Evolutionary conservation across 2,329 filamentous ascomycete species (phyloP), one percentile per base, ranked within the genome.

Genomic region (Dactylellina parvicollis): DNA sequence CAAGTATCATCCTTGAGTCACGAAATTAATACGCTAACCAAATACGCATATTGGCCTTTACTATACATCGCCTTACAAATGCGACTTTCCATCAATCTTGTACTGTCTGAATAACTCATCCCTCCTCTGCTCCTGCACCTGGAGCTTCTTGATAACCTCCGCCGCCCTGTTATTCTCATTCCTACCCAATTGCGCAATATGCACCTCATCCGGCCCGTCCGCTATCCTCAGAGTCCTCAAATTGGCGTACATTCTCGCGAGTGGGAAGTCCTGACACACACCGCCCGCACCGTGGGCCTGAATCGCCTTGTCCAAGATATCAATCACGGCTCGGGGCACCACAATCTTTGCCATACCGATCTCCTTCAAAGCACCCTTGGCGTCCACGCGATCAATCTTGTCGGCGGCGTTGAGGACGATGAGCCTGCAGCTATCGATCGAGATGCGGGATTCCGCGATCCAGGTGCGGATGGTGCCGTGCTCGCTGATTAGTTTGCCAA

Each of bases 151-250:
- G 44, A 88, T 83, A 46, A 88, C 85, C 76, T 85, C 86, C 75
- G 82, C 80, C 65, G 87, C 89, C 76, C 87, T 86, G 81, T 86
- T 90, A 80, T 92, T 93, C 85, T 95, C 91, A 77, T 92, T 92
- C 77, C 86, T 85, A 14, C 91, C 91, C 83, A 95, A 84, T 83
- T 95, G 91, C 80, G 91, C 84, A 76, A 93, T 82, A 81, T 96
- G 95, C 73, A 98, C 95, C 87, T 99, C 95, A 82, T 99, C 95
- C 0, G 95, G 95, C 0, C 95, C 95, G 81, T 99, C 95, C 0
- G 92, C 92, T 77, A 96, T 87, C 74, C 91, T 86, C 81, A 96
- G 85, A 4, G 93, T 96, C 69, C 92, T 85, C 78, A 92, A 91
- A 73, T 86, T 83, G 18, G 91, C 88, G 88, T 91, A 96, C 87